Evolutionary conservation across 2,329 filamentous ascomycete genomes (phyloP), one percentile per base, ranked within the genome.

Genomic region (Macrophomina phaseolina): DNA sequence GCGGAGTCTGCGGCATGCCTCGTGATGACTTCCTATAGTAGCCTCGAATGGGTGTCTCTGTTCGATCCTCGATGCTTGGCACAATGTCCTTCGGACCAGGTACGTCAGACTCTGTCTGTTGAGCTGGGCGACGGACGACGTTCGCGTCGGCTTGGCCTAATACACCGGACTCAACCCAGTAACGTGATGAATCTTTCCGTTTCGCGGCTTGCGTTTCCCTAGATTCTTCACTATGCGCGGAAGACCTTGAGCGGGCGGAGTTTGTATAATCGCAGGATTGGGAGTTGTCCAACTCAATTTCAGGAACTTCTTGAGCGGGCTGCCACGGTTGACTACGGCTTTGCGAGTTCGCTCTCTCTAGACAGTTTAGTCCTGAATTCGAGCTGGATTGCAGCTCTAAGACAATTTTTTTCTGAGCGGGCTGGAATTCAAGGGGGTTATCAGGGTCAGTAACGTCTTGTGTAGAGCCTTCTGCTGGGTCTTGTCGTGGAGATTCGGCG

Each of bases 101-200:
- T 5, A 38, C 58, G 58, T 38, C 16, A 4, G 58, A 49, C 8
- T 49, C 30, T 16, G 16, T 9, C 5, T n/a, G 16, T 18, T 18
- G 28, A 32, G 30, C 30, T 34, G 30, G 45, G 12, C 32, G 45
- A 16, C 58, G 45, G 38, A 38, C 45, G 3, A 62, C n/a, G 45
- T 62, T 62, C 5, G 58, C 30, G 18, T 62, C 58, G 11, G 58
- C 7, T 28, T 62, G 58, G 12, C 42, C 8, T 9, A 62, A 45
- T 8, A 62, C 45, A 49, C 58, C 8, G 14, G n/a, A n/a, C 18
- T 62, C 58, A 4, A 38, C 42, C n/a, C 46, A 49, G 5, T 49
- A 30, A 18, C 49, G 58, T 14, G 58, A 62, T 8, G 58, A 62
- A 11, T 62, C 58, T n/a, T 62, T 62, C 16, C 58, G 42, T 36